Conservation (phyloP, 1,139 yeast genomes). For the Pneumocystis carinii region DNA sequence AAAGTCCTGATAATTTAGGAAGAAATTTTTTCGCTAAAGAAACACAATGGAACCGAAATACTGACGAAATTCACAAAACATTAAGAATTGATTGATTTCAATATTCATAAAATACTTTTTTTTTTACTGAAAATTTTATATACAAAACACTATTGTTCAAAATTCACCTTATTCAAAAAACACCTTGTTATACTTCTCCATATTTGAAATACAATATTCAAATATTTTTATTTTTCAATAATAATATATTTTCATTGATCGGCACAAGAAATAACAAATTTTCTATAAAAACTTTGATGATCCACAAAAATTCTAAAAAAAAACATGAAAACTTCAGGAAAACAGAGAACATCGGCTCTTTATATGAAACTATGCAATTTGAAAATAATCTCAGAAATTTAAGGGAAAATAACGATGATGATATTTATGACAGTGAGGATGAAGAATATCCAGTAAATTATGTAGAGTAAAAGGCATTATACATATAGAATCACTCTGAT, state of each 20-base stretch:
- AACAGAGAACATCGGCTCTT: neutral
- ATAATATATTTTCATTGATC: no score
- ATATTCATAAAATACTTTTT: neutral
- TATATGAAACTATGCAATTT: no score
- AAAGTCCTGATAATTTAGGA: conserved; percentile 76
- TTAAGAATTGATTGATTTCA: neutral
- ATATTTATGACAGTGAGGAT: conserved; percentile 8
- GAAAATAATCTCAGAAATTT: neutral
- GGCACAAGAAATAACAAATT: no score
- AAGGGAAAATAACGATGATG: neutral
- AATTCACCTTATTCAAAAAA: no score
- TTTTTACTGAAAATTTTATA: neutral
- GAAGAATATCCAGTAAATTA: conserved; percentile 6
- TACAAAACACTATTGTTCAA: neutral
- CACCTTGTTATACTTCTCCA: no score
- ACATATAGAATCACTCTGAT: neutral
- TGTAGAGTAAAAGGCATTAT: neutral
- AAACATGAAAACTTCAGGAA: neutral
- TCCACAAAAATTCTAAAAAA: no score
- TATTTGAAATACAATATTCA: no score
- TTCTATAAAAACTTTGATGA: no score
- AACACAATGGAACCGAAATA: neutral
- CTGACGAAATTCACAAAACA: neutral
- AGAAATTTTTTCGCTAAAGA: conserved; percentile 32
- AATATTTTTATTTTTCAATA: no score